These are phyloP conservation scores for Fagopyrum homotropicum DNA, from an alignment of 148 eudicot species.

Conservation along the genomic window DNA sequence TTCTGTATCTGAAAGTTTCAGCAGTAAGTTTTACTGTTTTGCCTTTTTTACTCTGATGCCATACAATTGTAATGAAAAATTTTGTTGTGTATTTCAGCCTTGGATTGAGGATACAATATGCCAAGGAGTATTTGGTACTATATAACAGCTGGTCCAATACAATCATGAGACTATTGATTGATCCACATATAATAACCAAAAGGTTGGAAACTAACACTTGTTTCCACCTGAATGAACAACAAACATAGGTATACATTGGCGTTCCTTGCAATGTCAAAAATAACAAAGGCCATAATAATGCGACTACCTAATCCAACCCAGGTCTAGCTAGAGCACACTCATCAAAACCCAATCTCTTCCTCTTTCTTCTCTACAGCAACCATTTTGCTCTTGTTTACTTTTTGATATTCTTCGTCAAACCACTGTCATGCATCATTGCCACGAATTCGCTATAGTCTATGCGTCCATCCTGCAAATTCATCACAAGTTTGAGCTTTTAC, in stretches of 20 bases:
- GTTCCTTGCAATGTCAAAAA: background rate
- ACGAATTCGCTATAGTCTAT: conserved; percentile 61
- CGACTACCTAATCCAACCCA: conserved; percentile 2
- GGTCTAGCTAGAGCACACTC: background rate
- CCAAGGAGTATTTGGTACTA: no score
- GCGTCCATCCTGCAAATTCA: conserved; percentile 42
- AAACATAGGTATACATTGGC: background rate
- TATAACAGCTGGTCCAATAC: no score
- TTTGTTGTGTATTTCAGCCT: no score
- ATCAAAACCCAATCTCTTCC: background rate
- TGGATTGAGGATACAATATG: no score
- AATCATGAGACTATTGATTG: no score
- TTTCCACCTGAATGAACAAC: background rate
- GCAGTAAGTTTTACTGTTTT: no score
- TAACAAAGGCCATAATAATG: background rate
- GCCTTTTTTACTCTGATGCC: no score
- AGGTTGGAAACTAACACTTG: background rate
- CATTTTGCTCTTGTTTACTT: background rate
- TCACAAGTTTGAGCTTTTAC: background rate
- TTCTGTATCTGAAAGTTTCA: no score
- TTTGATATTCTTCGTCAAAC: conserved; percentile 4
- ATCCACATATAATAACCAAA: background rate
- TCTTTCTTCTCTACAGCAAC: background rate
- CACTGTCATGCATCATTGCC: conserved; percentile 21
- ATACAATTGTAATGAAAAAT: no score